Conservation (phyloP, 108 stramenopile genomes). For the Cyclotella cryptica region DNA sequence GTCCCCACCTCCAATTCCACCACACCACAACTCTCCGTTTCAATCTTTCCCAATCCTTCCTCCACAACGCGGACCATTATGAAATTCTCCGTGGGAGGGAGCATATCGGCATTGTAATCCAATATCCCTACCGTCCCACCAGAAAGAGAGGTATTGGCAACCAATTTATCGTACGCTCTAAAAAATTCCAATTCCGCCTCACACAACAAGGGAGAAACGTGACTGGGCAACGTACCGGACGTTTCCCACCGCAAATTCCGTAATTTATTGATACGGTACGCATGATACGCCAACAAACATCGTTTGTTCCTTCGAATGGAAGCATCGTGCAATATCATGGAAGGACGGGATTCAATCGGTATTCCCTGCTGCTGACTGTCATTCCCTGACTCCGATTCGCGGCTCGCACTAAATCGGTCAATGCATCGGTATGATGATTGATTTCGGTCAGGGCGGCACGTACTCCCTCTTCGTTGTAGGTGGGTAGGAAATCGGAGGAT, state of each 20-base stretch:
- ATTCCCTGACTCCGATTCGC: conserved; percentile 17
- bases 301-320: conserved; percentile 92
- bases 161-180: conserved; percentile 72
- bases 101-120: conserved; percentile 59
- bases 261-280: conserved; percentile 72
- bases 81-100: conserved; percentile 78
- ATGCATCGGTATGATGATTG: conserved; percentile 58
- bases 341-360: conserved; percentile 64
- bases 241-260: conserved; percentile 62
- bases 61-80: conserved; percentile 85
- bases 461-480: conserved; percentile 91
- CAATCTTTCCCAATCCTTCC: conserved; percentile 70
- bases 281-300: conserved; percentile 92
- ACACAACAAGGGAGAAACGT: conserved; percentile 51
- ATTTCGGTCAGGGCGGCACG: conserved; percentile 70
- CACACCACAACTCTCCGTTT: conserved; percentile 73
- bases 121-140: conserved; percentile 55
- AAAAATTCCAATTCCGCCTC: conserved; percentile 77
- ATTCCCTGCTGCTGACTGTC: conserved; percentile 31
- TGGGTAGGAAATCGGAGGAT: conserved; percentile 87
- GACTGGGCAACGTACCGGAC: conserved; percentile 62
- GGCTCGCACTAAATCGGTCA: conserved; percentile 65
- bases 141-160: conserved; percentile 33
- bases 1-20: conserved; percentile 84
- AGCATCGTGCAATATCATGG: conserved; percentile 86